Conservation (phyloP, 2,329 filamentous ascomycete genomes). For the Phaeosphaeriaceae sp. region DNA sequence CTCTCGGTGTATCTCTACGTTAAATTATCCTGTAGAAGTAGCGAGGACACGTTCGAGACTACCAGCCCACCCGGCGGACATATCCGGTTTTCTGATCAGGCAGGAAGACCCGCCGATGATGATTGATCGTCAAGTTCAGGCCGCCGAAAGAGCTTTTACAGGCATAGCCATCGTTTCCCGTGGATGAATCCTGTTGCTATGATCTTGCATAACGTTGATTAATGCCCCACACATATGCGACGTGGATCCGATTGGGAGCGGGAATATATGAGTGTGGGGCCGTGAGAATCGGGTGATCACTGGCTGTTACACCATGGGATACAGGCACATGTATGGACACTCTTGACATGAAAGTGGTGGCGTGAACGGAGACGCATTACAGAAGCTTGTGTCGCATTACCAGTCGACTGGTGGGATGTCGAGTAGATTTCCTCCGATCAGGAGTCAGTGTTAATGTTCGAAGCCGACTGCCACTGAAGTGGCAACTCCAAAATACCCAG, state of each 20-base stretch:
- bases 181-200: conserved; percentile 7
- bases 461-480: too few species aligned
- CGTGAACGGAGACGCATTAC: not conserved
- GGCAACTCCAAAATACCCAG: too few species aligned
- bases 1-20: not conserved
- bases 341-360: not conserved
- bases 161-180: not conserved
- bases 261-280: conserved; percentile 6
- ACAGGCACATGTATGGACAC: not conserved
- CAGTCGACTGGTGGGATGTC: too few species aligned
- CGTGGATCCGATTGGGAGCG: conserved; percentile 13
- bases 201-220: conserved; percentile 16
- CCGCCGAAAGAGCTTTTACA: not conserved
- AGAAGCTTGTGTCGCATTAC: not conserved
- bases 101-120: not conserved
- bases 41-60: not conserved
- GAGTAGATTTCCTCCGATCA: too few species aligned
- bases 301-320: conserved; percentile 1
- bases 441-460: too few species aligned
- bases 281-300: not conserved
- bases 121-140: not conserved
- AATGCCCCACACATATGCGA: conserved; percentile 6
- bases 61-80: not conserved
- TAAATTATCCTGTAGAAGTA: not conserved
- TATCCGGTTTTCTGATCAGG: not conserved